These are phyloP conservation scores for Trapa incisa DNA, from an alignment of 345 rosid genomes.

Conservation along the genomic window DNA sequence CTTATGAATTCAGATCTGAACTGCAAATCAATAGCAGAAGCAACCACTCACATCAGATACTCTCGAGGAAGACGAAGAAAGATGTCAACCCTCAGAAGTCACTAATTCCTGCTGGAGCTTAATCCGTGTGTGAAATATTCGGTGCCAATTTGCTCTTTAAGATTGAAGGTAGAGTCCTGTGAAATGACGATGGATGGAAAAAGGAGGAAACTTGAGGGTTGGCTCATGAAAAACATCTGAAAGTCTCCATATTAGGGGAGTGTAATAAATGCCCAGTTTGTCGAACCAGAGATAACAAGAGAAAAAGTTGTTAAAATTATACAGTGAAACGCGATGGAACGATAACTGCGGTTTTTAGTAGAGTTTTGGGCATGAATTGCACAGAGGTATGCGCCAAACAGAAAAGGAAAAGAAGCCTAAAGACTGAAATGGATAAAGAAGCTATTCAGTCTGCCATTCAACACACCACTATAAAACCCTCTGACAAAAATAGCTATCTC, in stretches of 20 bases:
- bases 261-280: not conserved
- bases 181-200: conserved; percentile 31
- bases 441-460: conserved; percentile 3
- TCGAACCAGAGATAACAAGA: not conserved
- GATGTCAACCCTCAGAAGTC: conserved; percentile 28
- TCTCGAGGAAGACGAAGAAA: conserved; percentile 15
- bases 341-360: not conserved
- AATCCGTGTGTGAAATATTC: conserved; percentile 27
- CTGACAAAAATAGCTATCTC: not conserved
- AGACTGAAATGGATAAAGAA: conserved; percentile 3
- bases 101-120: conserved; percentile 12
- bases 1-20: not conserved
- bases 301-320: not conserved
- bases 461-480: not conserved
- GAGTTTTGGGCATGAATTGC: not conserved
- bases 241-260: conserved; percentile 8
- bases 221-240: conserved; percentile 46
- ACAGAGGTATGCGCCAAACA: not conserved
- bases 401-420: not conserved
- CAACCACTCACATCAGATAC: not conserved
- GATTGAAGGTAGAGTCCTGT: conserved; percentile 35
- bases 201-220: conserved; percentile 26
- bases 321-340: not conserved
- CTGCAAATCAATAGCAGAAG: not conserved
- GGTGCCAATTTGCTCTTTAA: conserved; percentile 34